Base-by-base conservation (phyloP, 2,329 filamentous ascomycete species). In the Botrytis pseudocinerea region DNA sequence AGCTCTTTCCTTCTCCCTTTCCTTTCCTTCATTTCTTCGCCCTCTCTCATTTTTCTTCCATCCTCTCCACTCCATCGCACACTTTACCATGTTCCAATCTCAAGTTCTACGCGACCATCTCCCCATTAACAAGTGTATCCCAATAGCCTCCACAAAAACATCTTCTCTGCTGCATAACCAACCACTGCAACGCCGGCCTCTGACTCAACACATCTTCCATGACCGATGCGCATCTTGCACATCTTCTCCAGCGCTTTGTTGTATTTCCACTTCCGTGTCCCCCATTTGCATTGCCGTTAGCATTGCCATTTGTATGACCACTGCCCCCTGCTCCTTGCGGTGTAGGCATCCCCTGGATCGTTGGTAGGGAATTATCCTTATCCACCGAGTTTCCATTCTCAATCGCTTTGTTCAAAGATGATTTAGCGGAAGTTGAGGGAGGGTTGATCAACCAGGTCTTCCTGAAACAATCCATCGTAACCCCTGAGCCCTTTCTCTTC, bases 61-160 rank as follows among this genome's bases (percentile, higher is more conserved):
- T 9, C 35, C 12, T 32, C 44, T 10, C 35, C 9, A 0, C 28
- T 46, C 22, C 28, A 28, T n/a, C 4, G 7, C 28, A 12, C 14
- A 22, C 16, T 18, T 35, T n/a, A 16, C 25, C 51, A 35, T 2
- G 8, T 6, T 35, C 18, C n/a, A 62, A 42, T 28, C 28, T 22
- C 44, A 22, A 57, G 48, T 44, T 25, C 32, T 61, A 81, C 76
- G 77, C 76, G 69, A 76, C 66, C 54, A 70, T 76, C 65, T 79
- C 74, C n/a, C 79, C 79, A 46, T 72, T 64, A n/a, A 72, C 61
- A 68, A 81, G 69, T 57, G 77, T 79, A 77, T 79, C 73, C 79
- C 80, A 82, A 75, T 78, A 79, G 28, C 80, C 80, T 63, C 77
- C 76, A 73, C 80, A 82, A 70, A 79, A 81, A 61, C 80, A 82